Conservation (phyloP, 2,329 filamentous ascomycete species). For the Microsporum canis region DNA sequence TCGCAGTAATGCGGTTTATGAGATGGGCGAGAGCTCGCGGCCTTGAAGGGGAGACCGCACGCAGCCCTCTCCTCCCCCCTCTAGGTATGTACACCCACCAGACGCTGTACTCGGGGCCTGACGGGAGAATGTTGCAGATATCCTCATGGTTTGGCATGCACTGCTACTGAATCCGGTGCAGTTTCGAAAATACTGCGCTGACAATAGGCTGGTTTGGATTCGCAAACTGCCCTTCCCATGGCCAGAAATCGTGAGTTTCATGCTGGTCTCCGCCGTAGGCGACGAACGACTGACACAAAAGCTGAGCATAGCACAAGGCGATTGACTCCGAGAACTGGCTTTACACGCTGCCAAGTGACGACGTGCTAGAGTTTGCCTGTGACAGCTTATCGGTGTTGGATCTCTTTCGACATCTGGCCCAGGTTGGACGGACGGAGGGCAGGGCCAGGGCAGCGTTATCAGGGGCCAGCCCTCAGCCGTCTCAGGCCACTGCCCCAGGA, state of each 20-base stretch:
- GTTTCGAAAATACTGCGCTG: constrained; percentile 5
- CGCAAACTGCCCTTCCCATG: constrained; percentile 12
- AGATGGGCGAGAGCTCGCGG: constrained; percentile 5
- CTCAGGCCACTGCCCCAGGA: too few species aligned
- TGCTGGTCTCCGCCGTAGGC: too few species aligned
- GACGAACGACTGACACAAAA: neutral
- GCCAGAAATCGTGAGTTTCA: neutral
- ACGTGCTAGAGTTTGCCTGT: too few species aligned
- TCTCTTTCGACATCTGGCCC: too few species aligned
- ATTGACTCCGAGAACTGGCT: constrained; percentile 3
- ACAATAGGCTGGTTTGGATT: neutral
- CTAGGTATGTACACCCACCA: too few species aligned
- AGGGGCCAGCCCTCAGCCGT: too few species aligned
- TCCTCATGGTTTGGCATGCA: constrained; percentile 25
- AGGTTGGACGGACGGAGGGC: too few species aligned
- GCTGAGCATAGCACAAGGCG: neutral
- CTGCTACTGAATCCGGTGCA: constrained; percentile 25
- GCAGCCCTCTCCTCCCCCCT: neutral
- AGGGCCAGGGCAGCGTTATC: too few species aligned
- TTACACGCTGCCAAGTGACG: neutral
- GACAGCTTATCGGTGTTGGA: too few species aligned
- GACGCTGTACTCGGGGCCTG: neutral
- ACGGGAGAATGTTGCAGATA: neutral
- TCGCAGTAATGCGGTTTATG: constrained; percentile 13
- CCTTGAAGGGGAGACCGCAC: too few species aligned